These are phyloP conservation scores for Acer negundo DNA, from an alignment of 345 rosid genomes.

Conservation along the genomic window DNA sequence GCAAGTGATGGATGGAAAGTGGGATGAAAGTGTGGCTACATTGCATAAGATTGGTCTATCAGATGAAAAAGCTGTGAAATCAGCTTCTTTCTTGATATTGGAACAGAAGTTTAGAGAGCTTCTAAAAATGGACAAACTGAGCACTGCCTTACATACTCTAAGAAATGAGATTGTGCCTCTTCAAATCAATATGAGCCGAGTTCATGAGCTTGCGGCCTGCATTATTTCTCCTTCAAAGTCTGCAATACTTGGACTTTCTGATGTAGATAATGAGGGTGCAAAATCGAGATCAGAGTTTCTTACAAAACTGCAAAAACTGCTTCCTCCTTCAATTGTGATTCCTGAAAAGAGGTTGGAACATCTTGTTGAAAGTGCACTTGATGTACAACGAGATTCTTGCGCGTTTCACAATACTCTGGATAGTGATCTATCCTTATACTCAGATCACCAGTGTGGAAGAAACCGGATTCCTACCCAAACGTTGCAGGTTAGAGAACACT, in stretches of 20 bases:
- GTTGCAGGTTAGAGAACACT: slow-evolving; percentile 53
- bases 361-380: slow-evolving; percentile 69
- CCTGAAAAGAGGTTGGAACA: slow-evolving; percentile 73
- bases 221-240: slow-evolving; percentile 41
- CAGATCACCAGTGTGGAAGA: slow-evolving; percentile 67
- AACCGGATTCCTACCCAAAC: slow-evolving; percentile 69
- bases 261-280: slow-evolving; percentile 31
- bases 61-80: slow-evolving; percentile 56
- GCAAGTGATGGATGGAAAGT: slow-evolving; percentile 58
- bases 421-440: slow-evolving; percentile 59
- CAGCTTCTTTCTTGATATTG: slow-evolving; percentile 60
- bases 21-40: slow-evolving; percentile 66
- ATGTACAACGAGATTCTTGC: slow-evolving; percentile 62
- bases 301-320: slow-evolving; percentile 56
- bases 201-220: slow-evolving; percentile 61
- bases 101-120: slow-evolving; percentile 72
- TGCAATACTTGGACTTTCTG: slow-evolving; percentile 25
- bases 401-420: slow-evolving; percentile 60
- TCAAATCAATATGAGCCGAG: slow-evolving; percentile 40
- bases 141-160: slow-evolving; percentile 54
- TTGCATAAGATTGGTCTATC: slow-evolving; percentile 51
- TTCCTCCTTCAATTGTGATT: slow-evolving; percentile 62
- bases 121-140: slow-evolving; percentile 40
- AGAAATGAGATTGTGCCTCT: slow-evolving; percentile 72
- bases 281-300: slow-evolving; percentile 52